Base-by-base conservation (phyloP, 345 rosid species). In the Mercurialis annua region DNA sequence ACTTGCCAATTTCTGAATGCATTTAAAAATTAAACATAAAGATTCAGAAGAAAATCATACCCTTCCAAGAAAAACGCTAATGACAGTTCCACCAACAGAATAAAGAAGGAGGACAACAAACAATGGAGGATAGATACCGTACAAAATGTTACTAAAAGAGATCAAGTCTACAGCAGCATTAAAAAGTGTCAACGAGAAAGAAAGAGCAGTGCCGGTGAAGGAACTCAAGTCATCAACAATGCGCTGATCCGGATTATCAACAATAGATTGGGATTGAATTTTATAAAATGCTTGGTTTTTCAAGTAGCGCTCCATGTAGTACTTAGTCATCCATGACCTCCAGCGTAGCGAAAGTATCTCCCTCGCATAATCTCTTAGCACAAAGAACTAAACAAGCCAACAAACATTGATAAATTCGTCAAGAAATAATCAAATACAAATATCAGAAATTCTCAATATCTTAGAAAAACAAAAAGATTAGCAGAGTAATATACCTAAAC, bases 181-280 rank as follows among this genome's bases (percentile, higher is more conserved):
- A 73, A 93, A 85, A 62, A 90, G 82, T 0, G 85, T 79, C 82
- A 90, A 74, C 17, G 98, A 89, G 88, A 93, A 93, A 56, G 97
- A 77, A 66, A 93, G 86, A 29, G 97, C 92, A 8, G 96, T 86
- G 48, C 87, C 88, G 1, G 98, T 86, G 86, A 93, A 90, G 64
- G 97, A 82, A 66, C 94, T 90, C 10, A 90, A 77, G 72, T 93
- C 97, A 61, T 93, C 98, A 64, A 89, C 94, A 71, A 90, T 86
- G 48, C 98, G 94, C 81, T 90, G 98, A 76, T 93, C 98, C 2
- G 97, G 96, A 80, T 93, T 90, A 74, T 93, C 98, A 58, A 93
- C 83, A 63, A 90, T 79, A 38, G 97, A 88, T 56, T 90, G 98
- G 44, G 98, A 93, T 51, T 93, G 98, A 61, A 93, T 93, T 66